phyloP scores from a whole-genome alignment of 2,329 filamentous ascomycete genomes.

The Sclerotinia glacialis region DNA sequence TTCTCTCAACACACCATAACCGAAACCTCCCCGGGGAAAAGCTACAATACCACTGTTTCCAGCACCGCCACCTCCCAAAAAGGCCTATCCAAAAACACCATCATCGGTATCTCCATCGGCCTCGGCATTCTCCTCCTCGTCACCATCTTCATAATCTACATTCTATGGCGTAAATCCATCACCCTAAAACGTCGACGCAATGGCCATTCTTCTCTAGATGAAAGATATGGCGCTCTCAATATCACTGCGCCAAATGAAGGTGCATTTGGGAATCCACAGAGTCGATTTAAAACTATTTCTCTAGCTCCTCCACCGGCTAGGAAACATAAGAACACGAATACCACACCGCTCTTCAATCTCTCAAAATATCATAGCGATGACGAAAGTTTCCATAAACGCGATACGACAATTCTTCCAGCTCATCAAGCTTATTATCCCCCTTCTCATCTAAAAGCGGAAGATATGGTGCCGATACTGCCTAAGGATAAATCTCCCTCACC shows the following conservation, averaged over 20 bases:
- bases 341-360: background rate
- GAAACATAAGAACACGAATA: background rate
- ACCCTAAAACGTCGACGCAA: background rate
- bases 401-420: background rate
- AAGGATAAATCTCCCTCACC: background rate
- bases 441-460: background rate
- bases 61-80: slow-evolving; percentile 22
- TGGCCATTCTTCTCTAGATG: slow-evolving; percentile 7
- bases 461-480: background rate
- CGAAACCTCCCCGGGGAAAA: slow-evolving; percentile 28
- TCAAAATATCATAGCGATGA: slow-evolving; percentile 7
- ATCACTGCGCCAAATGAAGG: slow-evolving; percentile 19
- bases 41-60: slow-evolving; percentile 18
- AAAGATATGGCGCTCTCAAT: slow-evolving; percentile 14
- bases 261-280: slow-evolving; percentile 2
- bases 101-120: slow-evolving; percentile 35
- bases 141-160: slow-evolving; percentile 8
- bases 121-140: slow-evolving; percentile 24
- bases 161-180: background rate
- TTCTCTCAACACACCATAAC: slow-evolving; percentile 33
- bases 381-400: background rate
- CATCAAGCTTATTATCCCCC: slow-evolving; percentile 11
- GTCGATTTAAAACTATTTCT: slow-evolving; percentile 1
- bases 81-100: slow-evolving; percentile 27
- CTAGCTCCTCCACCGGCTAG: slow-evolving; percentile 1